Evolutionary conservation across 1,284 basidiomycete genomes (phyloP), one percentile per base, ranked within the genome.

Genomic region (Austropuccinia psidii): DNA sequence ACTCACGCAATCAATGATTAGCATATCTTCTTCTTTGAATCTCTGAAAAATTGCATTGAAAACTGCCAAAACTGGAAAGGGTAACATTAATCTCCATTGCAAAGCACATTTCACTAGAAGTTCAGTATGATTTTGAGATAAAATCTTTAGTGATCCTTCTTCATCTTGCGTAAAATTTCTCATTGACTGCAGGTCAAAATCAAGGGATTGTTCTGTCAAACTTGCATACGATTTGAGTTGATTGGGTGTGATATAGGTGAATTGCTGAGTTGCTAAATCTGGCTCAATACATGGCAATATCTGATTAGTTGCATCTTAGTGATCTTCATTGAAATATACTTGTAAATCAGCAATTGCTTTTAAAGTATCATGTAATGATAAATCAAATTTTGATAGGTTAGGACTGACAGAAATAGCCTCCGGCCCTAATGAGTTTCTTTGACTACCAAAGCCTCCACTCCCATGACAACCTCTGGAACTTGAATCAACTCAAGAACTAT

Each of bases 71-170:
- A 86, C 86, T 27, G 90, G 87, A 79, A 91, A 92, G 2, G 89
- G 83, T 66, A 89, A 86, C 8, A 88, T 86, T 72, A 98, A 88
- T 69, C 95, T 85, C 96, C 96, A 98, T 50, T 91, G 85, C 73
- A 89, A 79, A 0, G 92, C 92, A 78, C 93, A 94, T 78, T 94
- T 90, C 68, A 88, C 88, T 75, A 98, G 86, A 41, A 98, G 83
- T 73, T 91, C 89, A 54, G 91, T 84, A 80, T 98, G 93, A 19
- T 85, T 79, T 0, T 86, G 79, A 0, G 91, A 92, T n/a, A 99
- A 82, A 72, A 99, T 98, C 11, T 91, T 91, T 37, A 98, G 83
- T 0, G 93, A 92, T 3, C 98, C 95, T 82, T 98, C 93, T 77
- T 98, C 92, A 77, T 93, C 91, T 77, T 97, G 95, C 39, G 93